These are phyloP conservation scores for Phialophora expanda DNA, from an alignment of 2,329 filamentous ascomycete species.

Conservation along the genomic window DNA sequence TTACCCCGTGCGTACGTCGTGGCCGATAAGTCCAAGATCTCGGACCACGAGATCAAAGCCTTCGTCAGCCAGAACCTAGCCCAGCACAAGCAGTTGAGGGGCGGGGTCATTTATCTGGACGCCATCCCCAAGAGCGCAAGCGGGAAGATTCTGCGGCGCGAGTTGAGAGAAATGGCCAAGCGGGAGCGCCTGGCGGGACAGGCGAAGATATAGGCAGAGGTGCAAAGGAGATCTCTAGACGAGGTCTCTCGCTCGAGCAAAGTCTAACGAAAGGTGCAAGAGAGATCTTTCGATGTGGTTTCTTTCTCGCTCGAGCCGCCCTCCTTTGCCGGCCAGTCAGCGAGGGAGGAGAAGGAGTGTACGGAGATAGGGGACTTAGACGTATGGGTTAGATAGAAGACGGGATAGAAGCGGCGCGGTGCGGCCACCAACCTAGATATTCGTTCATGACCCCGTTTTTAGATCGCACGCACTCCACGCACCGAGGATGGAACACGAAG, in stretches of 20 bases:
- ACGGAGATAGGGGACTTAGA: too few species aligned
- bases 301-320: too few species aligned
- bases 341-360: too few species aligned
- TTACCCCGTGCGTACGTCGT: slow-evolving; percentile 53
- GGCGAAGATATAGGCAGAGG: slow-evolving; percentile 14
- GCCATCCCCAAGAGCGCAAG: slow-evolving; percentile 48
- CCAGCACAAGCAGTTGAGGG: slow-evolving; percentile 45
- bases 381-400: too few species aligned
- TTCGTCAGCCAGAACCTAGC: slow-evolving; percentile 42
- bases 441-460: too few species aligned
- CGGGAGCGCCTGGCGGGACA: slow-evolving; percentile 23
- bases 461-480: too few species aligned
- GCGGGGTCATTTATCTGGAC: slow-evolving; percentile 46
- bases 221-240: not conserved
- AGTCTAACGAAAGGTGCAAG: not conserved
- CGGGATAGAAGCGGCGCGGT: too few species aligned
- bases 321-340: too few species aligned
- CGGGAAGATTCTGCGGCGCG: slow-evolving; percentile 47
- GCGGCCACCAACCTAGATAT: too few species aligned
- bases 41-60: slow-evolving; percentile 45
- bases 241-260: not conserved
- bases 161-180: slow-evolving; percentile 44
- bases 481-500: too few species aligned
- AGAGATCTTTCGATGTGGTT: not conserved
- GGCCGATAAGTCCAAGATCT: slow-evolving; percentile 39